Base-by-base conservation (phyloP, 116 monocot species). In the Trichopus zeylanicus region DNA sequence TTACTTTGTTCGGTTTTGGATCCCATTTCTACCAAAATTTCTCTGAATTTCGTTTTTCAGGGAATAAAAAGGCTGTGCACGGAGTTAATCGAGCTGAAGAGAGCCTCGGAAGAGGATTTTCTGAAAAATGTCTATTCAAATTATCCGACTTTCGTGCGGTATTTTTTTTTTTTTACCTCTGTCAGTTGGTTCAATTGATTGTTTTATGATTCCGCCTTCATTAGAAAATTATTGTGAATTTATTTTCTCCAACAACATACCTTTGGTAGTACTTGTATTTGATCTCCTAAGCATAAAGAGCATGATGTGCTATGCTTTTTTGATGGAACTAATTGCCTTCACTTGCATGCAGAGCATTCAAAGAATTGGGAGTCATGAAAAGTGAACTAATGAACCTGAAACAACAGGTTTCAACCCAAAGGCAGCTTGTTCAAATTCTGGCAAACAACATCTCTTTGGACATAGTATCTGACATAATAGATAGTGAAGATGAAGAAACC, bases 61-160 rank as follows among this genome's bases (percentile, higher is more conserved):
- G 78, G 77, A 1, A 78, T 78, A 59, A 70, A 74, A 37, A 66
- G 67, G 15, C 37, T 82, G 53, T 78, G 77, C 48, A 74, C 70
- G 12, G 82, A 82, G 60, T 55, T 82, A 4, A 64, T 82, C 29
- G 78, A 78, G 37, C 61, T 82, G 48, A 78, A 82, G 51, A 74
- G 67, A 35, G 63, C 57, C 12, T 73, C 73, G 3, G 66, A 82
- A 53, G 70, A 70, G 27, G 74, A 78, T 60, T 82, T 82, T 19
- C 51, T 38, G 8, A 66, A 56, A 49, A 82, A 70, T 57, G 52
- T 78, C 0, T 67, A 70, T 35, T 59, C 67, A 9, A 74, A 61
- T 67, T 64, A 67, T 27, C 51, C 62, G 0, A 35, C 70, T 52
- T 82, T 82, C 32, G 24, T 74, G 10, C 70, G 70, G 82, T 82